Percentiles rank a stretch among this genome's conserved stretches.
Evolutionary conservation across 2,329 filamentous ascomycete genomes (phyloP).

Genomic region (Ampelomyces quisqualis): DNA sequence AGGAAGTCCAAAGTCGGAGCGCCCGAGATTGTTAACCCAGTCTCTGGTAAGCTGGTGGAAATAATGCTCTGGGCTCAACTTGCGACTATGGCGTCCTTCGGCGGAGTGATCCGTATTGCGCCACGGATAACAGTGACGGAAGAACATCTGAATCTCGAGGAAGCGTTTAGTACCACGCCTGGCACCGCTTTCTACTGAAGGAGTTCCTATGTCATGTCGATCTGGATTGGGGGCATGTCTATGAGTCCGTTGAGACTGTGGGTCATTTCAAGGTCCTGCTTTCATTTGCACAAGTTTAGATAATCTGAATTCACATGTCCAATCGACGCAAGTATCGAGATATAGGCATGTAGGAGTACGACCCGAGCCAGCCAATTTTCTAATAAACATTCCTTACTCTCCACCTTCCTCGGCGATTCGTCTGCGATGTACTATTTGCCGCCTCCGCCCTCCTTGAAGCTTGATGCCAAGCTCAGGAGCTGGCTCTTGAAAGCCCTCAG

Average conservation of each 20-base stretch:
- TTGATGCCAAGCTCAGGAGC: neutral
- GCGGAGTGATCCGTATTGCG: constrained; percentile 59
- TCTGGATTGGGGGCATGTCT: neutral
- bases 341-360: too few species aligned
- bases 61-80: constrained; percentile 61
- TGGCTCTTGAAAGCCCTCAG: neutral
- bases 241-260: neutral
- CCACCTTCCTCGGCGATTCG: neutral
- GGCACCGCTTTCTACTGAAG: constrained; percentile 24
- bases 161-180: constrained; percentile 57
- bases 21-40: constrained; percentile 49
- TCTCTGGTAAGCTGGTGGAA: constrained; percentile 53
- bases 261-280: too few species aligned
- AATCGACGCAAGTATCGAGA: too few species aligned
- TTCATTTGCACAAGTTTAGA: too few species aligned
- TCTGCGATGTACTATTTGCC: neutral
- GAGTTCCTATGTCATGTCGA: neutral
- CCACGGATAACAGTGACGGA: constrained; percentile 60
- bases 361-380: too few species aligned
- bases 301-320: too few species aligned
- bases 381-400: too few species aligned
- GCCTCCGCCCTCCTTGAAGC: neutral
- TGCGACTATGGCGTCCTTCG: constrained; percentile 49
- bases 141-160: constrained; percentile 50
- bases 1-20: constrained; percentile 51